A percentile compares a stretch with the other conserved stretches of the same genome.
Evolutionary conservation across 192 early-diverging fungal species (phyloP).

Genomic region (Gaertneriomyces sp.): DNA sequence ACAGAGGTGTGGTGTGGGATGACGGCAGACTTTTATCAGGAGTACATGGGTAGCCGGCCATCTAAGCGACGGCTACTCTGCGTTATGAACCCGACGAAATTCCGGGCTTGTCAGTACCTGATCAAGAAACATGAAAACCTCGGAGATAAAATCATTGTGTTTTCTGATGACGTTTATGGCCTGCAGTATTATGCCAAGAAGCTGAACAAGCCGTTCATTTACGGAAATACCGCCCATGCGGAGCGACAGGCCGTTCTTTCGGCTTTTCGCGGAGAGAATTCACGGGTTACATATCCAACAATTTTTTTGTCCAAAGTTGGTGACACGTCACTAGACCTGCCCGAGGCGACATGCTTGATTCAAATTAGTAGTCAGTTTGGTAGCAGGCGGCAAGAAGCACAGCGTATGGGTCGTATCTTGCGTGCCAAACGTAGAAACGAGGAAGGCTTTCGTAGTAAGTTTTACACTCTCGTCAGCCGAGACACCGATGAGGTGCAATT

Average conservation of each 20-base stretch:
- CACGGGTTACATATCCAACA: constrained; percentile 36
- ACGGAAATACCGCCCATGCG: constrained; percentile 82
- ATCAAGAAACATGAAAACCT: constrained; percentile 85
- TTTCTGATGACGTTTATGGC: constrained; percentile 97
- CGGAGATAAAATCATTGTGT: constrained; percentile 98
- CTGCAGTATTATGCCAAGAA: constrained; percentile 77
- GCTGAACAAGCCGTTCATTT: constrained; percentile 81
- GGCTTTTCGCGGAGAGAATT: constrained; percentile 34
- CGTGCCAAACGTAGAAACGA: constrained; percentile 97
- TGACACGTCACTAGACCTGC: constrained; percentile 98
- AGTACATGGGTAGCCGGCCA: constrained; percentile 54
- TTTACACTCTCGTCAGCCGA: constrained; percentile 93
- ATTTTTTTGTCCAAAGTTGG: constrained; percentile 81
- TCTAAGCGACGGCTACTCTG: constrained; percentile 64
- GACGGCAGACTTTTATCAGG: constrained; percentile 92
- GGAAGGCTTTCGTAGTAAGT: constrained; percentile 96
- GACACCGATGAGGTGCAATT: constrained; percentile 99
- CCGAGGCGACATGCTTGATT: constrained; percentile 97
- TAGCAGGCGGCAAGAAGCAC: constrained; percentile 95
- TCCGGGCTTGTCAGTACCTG: constrained; percentile 92
- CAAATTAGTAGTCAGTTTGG: constrained; percentile 98
- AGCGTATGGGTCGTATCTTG: constrained; percentile 89
- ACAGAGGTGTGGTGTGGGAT: constrained; percentile 99
- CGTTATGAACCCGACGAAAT: constrained; percentile 97
- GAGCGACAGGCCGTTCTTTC: constrained; percentile 61